Base-by-base conservation (phyloP, 805 yeast genomes). In the Candida maris region DNA sequence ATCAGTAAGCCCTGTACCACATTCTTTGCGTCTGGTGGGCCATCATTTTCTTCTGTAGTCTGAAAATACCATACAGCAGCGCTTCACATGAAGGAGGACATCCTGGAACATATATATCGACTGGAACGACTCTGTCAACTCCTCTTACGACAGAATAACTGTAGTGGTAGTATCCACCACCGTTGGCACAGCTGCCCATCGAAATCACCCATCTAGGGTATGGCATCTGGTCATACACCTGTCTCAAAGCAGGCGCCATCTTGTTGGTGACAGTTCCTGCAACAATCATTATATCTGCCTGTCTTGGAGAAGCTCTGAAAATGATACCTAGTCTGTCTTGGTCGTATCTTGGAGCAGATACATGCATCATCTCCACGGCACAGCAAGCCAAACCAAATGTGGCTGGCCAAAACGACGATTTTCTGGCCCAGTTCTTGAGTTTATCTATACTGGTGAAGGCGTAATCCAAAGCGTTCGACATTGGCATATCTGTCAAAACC, bases 291-390 rank as follows among this genome's bases (percentile, higher is more conserved):
- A 85, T 81, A 73, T 85, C 95, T 4, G 93, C 79, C 64, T 85
- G 95, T 67, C 95, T 82, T 36, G 95, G 95, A 25, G 94, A 82
- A 21, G 93, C 95, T 71, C 95, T 81, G 77, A 85, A 85, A 74
- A 85, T 85, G 54, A 85, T 85, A 54, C 95, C 95, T 59, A 85
- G 70, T 61, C 95, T 78, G 68, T 85, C 95, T 67, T 86, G 95
- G 65, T 85, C 95, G 63, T 85, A 85, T 57, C 95, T 73, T 43
- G 95, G 94, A 40, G 94, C 79, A 18, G 95, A 85, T 25, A 82
- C 84, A 60, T 85, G 95, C 95, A 85, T 85, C 95, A 85, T 85
- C 65, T 85, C 95, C 27, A 85, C 94, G 43, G 95, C 95, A 70
- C 95, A 85, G 65, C 95, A 85, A 6, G 95, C 95, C 56, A 85